phyloP scores from a whole-genome alignment of 2,329 filamentous ascomycete genomes.

The Colletotrichum simmondsii region DNA sequence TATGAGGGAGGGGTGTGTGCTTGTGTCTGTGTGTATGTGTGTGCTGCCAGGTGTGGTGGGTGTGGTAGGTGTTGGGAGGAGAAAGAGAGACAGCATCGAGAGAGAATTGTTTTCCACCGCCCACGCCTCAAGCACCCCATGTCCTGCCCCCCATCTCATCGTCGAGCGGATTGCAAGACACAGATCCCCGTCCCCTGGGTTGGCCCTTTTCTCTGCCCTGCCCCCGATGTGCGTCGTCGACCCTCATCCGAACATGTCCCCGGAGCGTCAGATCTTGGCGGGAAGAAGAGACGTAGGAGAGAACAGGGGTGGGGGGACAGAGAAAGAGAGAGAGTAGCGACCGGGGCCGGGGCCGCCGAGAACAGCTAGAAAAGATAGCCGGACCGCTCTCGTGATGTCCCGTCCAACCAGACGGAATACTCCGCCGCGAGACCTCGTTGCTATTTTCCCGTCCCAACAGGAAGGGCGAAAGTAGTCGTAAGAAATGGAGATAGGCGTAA shows the following conservation, averaged over 20 bases:
- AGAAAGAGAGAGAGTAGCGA: not conserved
- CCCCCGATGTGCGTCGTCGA: not conserved
- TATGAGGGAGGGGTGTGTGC: not conserved
- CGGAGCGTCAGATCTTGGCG: not conserved
- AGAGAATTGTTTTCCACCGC: not conserved
- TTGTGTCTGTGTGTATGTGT: not conserved
- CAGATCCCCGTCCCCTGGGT: not conserved
- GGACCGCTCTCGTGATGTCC: not conserved
- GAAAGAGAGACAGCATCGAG: not conserved
- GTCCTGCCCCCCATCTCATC: not conserved
- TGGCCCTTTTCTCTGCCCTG: not conserved
- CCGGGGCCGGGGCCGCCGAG: too few relatives aligned
- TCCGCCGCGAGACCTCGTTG: not conserved
- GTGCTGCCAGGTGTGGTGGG: not conserved
- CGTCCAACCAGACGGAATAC: not conserved
- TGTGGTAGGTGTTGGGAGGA: not conserved
- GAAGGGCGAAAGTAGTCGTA: not conserved
- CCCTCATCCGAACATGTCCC: not conserved
- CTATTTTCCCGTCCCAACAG: not conserved
- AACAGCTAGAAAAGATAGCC: not conserved
- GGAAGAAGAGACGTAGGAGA: not conserved
- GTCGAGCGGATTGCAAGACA: not conserved
- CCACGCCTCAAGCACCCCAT: not conserved
- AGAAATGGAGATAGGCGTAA: not conserved
- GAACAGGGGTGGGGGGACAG: not conserved